A percentile compares a stretch with the other conserved stretches of the same genome.
These are phyloP conservation scores for Conringia planisiliqua DNA, from an alignment of 345 rosid species.

Conservation along the genomic window DNA sequence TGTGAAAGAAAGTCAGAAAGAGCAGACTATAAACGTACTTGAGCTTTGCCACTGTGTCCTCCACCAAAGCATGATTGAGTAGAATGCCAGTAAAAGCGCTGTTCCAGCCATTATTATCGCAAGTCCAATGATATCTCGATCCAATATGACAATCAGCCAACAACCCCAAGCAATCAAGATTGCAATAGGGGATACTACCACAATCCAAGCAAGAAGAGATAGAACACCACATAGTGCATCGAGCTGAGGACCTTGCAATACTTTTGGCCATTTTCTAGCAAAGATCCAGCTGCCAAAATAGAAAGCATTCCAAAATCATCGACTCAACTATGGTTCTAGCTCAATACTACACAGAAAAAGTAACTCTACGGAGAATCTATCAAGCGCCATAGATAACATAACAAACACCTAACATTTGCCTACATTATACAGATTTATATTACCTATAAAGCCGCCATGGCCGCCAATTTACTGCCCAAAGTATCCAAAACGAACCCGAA, in stretches of 20 bases:
- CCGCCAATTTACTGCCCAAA: slow-evolving; percentile 97
- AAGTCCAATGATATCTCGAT: slow-evolving; percentile 86
- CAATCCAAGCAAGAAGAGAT: slow-evolving; percentile 69
- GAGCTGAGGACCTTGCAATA: slow-evolving; percentile 87
- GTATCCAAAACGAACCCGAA: slow-evolving; percentile 74
- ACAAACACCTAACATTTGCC: not conserved
- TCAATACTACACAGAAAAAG: not conserved
- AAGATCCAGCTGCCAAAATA: slow-evolving; percentile 86
- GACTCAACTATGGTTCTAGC: not conserved
- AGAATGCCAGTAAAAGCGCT: slow-evolving; percentile 92
- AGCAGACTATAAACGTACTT: slow-evolving; percentile 46
- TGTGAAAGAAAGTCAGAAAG: slow-evolving; percentile 7
- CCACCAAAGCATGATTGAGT: slow-evolving; percentile 99
- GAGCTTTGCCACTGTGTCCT: slow-evolving; percentile 99
- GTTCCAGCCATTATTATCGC: slow-evolving; percentile 97
- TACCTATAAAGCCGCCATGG: slow-evolving; percentile 99
- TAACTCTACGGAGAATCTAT: not conserved
- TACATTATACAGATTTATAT: not conserved
- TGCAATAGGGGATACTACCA: slow-evolving; percentile 78
- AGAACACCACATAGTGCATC: slow-evolving; percentile 68
- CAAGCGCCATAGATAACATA: not conserved
- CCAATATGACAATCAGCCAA: slow-evolving; percentile 74
- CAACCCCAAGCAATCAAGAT: slow-evolving; percentile 88
- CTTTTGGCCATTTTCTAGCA: slow-evolving; percentile 90
- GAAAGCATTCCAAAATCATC: not conserved